Evolutionary conservation across 805 yeast genomes (phyloP), one percentile per base, ranked within the genome.

Genomic region (Cyberlindnera euphorbiae): DNA sequence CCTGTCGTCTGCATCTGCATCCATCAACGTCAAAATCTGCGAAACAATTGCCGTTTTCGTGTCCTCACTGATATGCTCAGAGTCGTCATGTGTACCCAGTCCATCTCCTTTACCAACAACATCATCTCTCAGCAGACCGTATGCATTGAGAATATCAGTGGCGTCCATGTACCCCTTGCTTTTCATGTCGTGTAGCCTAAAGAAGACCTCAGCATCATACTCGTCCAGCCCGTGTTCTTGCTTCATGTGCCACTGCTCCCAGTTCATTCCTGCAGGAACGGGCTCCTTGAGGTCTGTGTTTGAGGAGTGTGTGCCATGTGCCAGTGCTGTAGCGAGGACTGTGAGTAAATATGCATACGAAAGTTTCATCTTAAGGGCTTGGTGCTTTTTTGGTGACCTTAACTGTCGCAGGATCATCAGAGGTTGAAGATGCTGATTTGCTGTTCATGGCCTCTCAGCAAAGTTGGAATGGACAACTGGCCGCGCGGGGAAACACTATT

Each of bases 181-280:
- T 49, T 75, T 63, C 36, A 76, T 57, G 59, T 89, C 96, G 60
- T 90, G 98, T 18, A 89, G 52, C 25, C 71, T 71, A 70, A 90
- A 90, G 52, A 90, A 86, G 12, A 82, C 69, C 28, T 70, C 77
- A 0, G 94, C 71, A 44, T 83, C 94, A 51, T 77, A 86, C 18
- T 68, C 66, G 44, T 83, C 88, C 41, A 85, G 46, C 13, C 77
- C 82, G 62, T 90, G 97, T 62, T 90, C 97, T 47, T 77, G 79
- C 49, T 74, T 67, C 97, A 90, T 89, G 59, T 90, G 97, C 84
- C 89, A 82, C 48, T 73, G 72, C 51, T 82, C 86, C 95, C 95
- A 85, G 13, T 75, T 60, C 25, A 75, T 49, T 1, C 74, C 77
- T 9, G 59, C 61, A 3, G 87, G 87, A 18, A 66, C 67, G 12